Conservation (phyloP, 2,329 filamentous ascomycete species). For the Thermochaetoides dissita region DNA sequence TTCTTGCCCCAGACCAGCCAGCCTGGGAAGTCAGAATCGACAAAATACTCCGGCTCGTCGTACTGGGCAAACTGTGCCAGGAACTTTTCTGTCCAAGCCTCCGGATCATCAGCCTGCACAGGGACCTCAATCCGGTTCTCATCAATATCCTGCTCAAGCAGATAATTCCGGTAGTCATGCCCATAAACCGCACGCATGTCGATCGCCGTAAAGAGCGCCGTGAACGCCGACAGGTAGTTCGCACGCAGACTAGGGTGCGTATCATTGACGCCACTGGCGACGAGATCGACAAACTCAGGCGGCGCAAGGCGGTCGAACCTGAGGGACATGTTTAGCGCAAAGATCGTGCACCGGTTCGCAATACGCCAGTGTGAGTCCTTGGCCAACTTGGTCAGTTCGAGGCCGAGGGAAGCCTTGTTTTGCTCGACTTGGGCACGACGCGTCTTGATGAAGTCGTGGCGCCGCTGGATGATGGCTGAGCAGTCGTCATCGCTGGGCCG, state of each 20-base stretch:
- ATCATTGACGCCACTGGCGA: constrained; percentile 72
- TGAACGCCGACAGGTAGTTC: constrained; percentile 69
- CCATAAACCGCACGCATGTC: constrained; percentile 75
- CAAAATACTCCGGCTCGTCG: constrained; percentile 64
- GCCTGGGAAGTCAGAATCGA: constrained; percentile 83
- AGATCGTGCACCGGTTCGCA: constrained; percentile 74
- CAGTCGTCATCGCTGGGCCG: constrained; percentile 60
- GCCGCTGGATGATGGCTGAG: constrained; percentile 43
- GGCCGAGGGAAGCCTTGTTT: constrained; percentile 66
- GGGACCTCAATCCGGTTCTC: constrained; percentile 61
- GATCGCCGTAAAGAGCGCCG: constrained; percentile 63
- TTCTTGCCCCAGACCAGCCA: constrained; percentile 93
- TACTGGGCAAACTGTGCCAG: constrained; percentile 64
- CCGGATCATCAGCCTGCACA: constrained; percentile 59
- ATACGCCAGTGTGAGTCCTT: constrained; percentile 91
- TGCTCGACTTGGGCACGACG: constrained; percentile 66
- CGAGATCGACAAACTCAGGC: constrained; percentile 66
- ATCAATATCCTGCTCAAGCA: constrained; percentile 66
- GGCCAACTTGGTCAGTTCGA: constrained; percentile 67
- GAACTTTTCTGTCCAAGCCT: constrained; percentile 61
- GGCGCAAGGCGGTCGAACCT: constrained; percentile 84
- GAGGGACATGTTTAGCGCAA: constrained; percentile 79
- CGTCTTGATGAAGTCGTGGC: constrained; percentile 59
- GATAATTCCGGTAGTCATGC: constrained; percentile 77
- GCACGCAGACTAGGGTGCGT: constrained; percentile 74